Base-by-base conservation (phyloP, 345 rosid genomes). In the Populus pruinosa region DNA sequence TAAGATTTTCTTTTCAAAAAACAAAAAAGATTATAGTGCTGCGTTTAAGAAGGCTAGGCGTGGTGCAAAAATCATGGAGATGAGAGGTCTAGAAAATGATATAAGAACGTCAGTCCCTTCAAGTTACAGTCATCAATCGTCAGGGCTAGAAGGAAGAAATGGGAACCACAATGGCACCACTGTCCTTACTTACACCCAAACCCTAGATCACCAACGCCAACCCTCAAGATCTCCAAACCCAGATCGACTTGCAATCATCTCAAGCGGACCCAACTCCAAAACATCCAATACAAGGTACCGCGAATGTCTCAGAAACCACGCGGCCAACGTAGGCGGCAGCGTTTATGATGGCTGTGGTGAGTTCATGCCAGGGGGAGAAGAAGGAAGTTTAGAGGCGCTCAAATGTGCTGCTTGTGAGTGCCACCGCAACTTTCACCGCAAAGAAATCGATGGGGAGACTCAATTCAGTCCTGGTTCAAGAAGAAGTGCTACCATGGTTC, bases 351-450 rank as follows among this genome's bases (percentile, higher is more conserved):
- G 99, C 6, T 95, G 99, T 62, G 96, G 98, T 2, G 99, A 95
- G 93, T 95, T 95, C 86, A 93, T 95, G 98, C 96, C 99, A 0
- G 88, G 97, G 8, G 98, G 99, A 0, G 93, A 91, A 56, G 98
- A 89, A n/a, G 97, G 98, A 29, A 84, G 90, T 0, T 71, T 90
- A 1, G 98, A 90, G 74, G 96, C 98, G 75, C 87, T 95, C 49
- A 89, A 89, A 81, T 95, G 99, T 59, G 98, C 96, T 9, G 99
- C 99, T 68, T 95, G 99, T 71, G 90, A 90, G 14, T 95, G 99
- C 77, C 99, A 95, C 90, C 90, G 99, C 18, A 95, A 93, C 83
- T 95, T 95, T 71, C 99, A 95, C 86, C 88, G 97, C 66, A 93
- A 88, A 78, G 97, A 93, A 63, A 76, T 86, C 16, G 91, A 90